Evolutionary conservation across 2,329 filamentous ascomycete genomes (phyloP), one percentile per base, ranked within the genome.

Genomic region (Anthostomella pinea): DNA sequence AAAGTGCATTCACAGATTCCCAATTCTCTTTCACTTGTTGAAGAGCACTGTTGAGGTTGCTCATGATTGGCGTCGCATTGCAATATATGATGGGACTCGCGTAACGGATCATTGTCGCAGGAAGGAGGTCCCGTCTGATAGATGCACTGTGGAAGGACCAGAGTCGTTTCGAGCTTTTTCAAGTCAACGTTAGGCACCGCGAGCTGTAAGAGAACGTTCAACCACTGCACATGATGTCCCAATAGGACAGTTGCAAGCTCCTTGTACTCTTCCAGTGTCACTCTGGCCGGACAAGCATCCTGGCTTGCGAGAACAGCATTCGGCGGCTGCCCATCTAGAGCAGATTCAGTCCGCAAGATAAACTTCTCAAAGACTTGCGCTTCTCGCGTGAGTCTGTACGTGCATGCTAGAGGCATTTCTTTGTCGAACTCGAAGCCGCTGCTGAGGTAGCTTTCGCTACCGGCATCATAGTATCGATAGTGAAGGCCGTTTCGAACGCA

Each of bases 241-340:
- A 70, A 51, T 0, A 71, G 65, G 3, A 83, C 45, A 0, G 66
- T 51, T 0, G 65, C 62, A n/a, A 81, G 67, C 0, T 68, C 62
- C 33, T 74, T 72, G 51, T 69, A 82, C 35, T 84, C 77, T 0
- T 71, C 67, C 0, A 77, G 39, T 0, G 69, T 63, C 37, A 84
- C 59, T 15, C 67, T 48, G 0, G 38, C 8, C 0, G 79, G 75
- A 31, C 76, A 80, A 0, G 53, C 33, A 0, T 47, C 56, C 38
- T 78, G 73, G 1, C 50, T 55, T 0, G 78, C 67, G 9, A 84
- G 65, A 0, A 75, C 68, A 0, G 63, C 46, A 38, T 85, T 85
- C 0, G 73, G 62, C 0, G 53, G 33, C 0, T 48, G 35, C 1
- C 58, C 66, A 30, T 57, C 45, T 0, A 56, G 52, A 1, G 20